Base-by-base conservation (phyloP, 257 asterid genomes). In the Orobanche coerulescens region DNA sequence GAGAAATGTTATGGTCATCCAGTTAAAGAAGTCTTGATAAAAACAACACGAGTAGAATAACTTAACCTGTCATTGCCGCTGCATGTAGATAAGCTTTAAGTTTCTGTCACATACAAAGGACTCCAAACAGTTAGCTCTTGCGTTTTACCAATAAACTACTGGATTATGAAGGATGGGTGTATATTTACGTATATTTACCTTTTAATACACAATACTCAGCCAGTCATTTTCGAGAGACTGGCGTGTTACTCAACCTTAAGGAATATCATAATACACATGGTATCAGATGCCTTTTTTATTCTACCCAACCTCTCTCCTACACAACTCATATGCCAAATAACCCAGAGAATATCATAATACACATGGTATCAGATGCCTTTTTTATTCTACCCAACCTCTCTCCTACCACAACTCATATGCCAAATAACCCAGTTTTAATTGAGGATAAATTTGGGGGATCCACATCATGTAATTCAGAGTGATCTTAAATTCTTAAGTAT, bases 31-130 rank as follows among this genome's bases (percentile, higher is more conserved):
- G 37, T 16, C 58, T 40, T 23, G n/a, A 30, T 33, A 44, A n/a
- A 56, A 30, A 51, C 16, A 39, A 33, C 24, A 19, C 1, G 4
- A 24, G 1, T 10, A 47, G 65, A 24, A 71, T 25, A 67, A 16
- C 53, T 34, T 58, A 58, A 88, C 95, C 95, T 79, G 91, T 71
- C 85, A 84, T 69, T 74, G 90, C 91, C 46, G 83, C 78, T 18
- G 81, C 76, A 37, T 51, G 53, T 9, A 81, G 51, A 69, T 72
- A 65, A 46, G 80, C 83, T 67, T 77, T 73, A 61, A 76, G 67
- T 79, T 77, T 92, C 96, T 92, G 89, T n/a, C 85, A 81, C 5
- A 67, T 48, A 62, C 30, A 66, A 22, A 20, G 11, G 58, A 26
- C 11, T 11, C 5, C 4, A 24, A 46, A 74, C 67, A 25, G 44